Evolutionary conservation across 768 basidiomycete species (phyloP).

Genomic region (Rhodotorula kratochvilovae): DNA sequence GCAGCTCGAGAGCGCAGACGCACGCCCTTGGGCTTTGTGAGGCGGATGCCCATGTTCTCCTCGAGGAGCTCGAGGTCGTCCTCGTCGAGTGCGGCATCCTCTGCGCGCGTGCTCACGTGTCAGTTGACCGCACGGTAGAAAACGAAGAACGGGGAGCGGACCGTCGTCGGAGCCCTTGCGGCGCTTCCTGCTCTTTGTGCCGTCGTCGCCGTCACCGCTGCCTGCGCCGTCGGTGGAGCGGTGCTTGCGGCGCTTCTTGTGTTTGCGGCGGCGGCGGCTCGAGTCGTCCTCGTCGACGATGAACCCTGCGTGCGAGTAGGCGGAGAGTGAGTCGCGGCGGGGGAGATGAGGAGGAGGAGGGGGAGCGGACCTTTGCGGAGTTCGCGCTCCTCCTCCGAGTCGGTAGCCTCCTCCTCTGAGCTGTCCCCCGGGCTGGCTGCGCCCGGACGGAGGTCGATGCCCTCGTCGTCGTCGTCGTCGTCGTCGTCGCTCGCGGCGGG

Average conservation of each 20-base stretch:
- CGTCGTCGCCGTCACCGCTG: conserved; percentile 2
- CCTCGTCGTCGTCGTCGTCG: conserved; percentile 15
- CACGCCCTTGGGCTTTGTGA: conserved; percentile 9
- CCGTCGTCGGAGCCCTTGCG: conserved; percentile 29
- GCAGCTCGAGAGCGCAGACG: too few species aligned
- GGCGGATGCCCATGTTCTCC: conserved; percentile 71
- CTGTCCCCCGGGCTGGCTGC: conserved; percentile 10
- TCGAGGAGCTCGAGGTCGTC: conserved; percentile 75
- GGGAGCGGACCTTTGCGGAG: conserved; percentile 21
- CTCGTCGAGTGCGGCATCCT: conserved; percentile 61
- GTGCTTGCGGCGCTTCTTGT: conserved; percentile 13
- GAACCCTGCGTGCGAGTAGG: conserved; percentile 13
- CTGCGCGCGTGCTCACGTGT: not conserved
- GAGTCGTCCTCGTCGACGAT: conserved; percentile 39
- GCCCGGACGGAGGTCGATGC: conserved; percentile 26
- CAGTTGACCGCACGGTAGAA: not conserved
- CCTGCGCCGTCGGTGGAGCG: conserved; percentile 8
- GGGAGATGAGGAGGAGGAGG: not conserved
- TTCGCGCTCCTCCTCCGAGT: conserved; percentile 35
- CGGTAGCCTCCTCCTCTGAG: conserved; percentile 32
- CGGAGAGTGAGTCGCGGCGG: not conserved
- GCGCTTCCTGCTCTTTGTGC: conserved; percentile 13
- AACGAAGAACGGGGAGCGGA: not conserved
- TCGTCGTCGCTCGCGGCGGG: not conserved
- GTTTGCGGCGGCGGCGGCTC: conserved; percentile 7